These are phyloP conservation scores for Starmerella etchellsii DNA, from an alignment of 805 yeast species.

Conservation along the genomic window DNA sequence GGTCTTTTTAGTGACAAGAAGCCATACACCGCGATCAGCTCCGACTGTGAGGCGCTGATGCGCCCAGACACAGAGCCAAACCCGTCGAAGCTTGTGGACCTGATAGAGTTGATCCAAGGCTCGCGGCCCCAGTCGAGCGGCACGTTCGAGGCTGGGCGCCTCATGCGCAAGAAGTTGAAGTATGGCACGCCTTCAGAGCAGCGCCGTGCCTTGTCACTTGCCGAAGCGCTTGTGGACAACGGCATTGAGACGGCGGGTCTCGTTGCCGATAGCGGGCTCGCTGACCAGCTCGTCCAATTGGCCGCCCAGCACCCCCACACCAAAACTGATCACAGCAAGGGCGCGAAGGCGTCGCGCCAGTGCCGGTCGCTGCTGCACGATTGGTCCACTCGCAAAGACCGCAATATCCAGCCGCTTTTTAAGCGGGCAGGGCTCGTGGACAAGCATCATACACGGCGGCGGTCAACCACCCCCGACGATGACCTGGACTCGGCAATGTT, in stretches of 20 bases:
- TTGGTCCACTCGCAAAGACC: conserved; percentile 41
- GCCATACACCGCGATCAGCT: conserved; percentile 35
- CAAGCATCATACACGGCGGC: conserved; percentile 1
- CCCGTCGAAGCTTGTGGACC: conserved; percentile 41
- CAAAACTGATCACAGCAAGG: conserved; percentile 4
- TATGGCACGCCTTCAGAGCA: conserved; percentile 63
- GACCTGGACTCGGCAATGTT: conserved; percentile 14
- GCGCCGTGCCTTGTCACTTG: conserved; percentile 49
- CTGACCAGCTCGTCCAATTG: conserved; percentile 35
- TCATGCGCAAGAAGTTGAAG: conserved; percentile 75
- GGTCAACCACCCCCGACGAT: conserved; percentile 14
- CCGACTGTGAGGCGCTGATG: conserved; percentile 30
- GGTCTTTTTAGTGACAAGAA: conserved; percentile 24
- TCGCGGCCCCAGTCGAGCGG: conserved; percentile 28
- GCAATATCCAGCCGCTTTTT: conserved; percentile 5
- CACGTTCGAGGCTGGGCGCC: conserved; percentile 75
- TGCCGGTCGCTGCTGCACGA: conserved; percentile 41
- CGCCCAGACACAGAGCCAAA: conserved; percentile 27
- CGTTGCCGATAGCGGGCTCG: conserved; percentile 18
- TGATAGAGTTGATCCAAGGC: conserved; percentile 40
- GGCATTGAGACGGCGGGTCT: conserved; percentile 18
- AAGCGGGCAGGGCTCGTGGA: conserved; percentile 14
- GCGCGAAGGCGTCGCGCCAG: conserved; percentile 34
- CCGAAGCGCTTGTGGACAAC: conserved; percentile 50
- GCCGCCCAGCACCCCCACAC: conserved; percentile 28